Percentiles rank a stretch among this genome's conserved stretches.
phyloP scores from a whole-genome alignment of 805 yeast species.

The Metschnikowia hibisci region DNA sequence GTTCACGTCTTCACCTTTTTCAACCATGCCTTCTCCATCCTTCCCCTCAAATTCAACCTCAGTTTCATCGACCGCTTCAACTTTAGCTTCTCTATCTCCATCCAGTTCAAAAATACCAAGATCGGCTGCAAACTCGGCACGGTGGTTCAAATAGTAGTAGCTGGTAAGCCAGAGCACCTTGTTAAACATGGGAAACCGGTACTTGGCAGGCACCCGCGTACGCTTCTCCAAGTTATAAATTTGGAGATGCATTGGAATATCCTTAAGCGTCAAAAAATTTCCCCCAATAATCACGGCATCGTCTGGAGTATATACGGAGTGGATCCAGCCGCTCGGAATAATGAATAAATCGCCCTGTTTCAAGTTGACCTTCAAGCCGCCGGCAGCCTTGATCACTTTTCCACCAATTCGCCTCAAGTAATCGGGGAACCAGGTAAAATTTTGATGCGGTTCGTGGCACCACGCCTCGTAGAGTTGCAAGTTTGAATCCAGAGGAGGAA shows the following conservation, averaged over 20 bases:
- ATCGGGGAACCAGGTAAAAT: conserved; percentile 61
- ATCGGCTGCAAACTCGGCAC: conserved; percentile 19
- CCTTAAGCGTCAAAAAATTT: conserved; percentile 67
- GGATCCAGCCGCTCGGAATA: conserved; percentile 93
- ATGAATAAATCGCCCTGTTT: conserved; percentile 68
- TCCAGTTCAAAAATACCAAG: conserved; percentile 1
- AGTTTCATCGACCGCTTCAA: neutral
- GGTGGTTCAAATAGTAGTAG: conserved; percentile 32
- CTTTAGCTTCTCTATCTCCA: neutral
- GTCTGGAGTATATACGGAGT: conserved; percentile 77
- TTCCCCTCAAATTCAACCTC: neutral
- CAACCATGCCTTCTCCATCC: neutral
- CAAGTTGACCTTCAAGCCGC: conserved; percentile 53
- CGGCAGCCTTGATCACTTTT: conserved; percentile 25
- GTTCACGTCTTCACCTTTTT: no score
- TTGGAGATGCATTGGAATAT: conserved; percentile 58
- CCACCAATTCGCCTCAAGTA: conserved; percentile 31
- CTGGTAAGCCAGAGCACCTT: conserved; percentile 67
- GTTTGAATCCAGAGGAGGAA: conserved; percentile 70
- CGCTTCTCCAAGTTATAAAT: conserved; percentile 58
- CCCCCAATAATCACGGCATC: conserved; percentile 88
- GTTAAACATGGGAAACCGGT: conserved; percentile 74
- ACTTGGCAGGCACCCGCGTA: conserved; percentile 72
- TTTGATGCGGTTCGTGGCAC: conserved; percentile 66
- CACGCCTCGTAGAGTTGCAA: conserved; percentile 61